Evolutionary conservation across 805 yeast genomes (phyloP), one percentile per base, ranked within the genome.

Genomic region (Candida quercuum): DNA sequence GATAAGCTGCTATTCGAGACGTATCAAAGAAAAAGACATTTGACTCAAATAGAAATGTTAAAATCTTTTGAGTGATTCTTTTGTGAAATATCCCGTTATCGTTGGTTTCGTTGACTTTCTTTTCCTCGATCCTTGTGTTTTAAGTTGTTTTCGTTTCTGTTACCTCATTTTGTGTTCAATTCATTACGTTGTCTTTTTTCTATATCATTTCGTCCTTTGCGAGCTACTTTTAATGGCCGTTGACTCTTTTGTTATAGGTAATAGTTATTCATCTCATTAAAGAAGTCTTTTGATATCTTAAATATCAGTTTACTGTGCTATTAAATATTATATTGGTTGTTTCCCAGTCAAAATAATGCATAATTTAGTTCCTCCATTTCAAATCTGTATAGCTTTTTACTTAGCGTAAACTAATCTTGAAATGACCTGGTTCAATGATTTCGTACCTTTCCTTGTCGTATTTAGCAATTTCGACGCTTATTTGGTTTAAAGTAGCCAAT

Each of bases 401-500:
- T 26, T 11, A 14, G 8, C 30, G 19, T 15, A 15, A 27, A 11
- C 14, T 11, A 27, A 27, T 15, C 19, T 6, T 14, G 6, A 14
- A 14, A 6, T 29, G 24, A 19, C 20, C 18, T 18, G 32, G 32
- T 16, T 29, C 15, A 14, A 29, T 6, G 5, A 29, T 17, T 13
- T 29, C n/a, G 3, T 11, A 5, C 16, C 20, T 29, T 6, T 20
- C n/a, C 4, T 19, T 16, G 5, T 13, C n/a, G 5, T 11, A 16
- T 19, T 29, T 9, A 19, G 18, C 17, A 3, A 8, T 18, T 6
- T 21, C 20, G 16, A 52, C 36, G 1, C 27, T 33, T 26, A 52
- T 21, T 28, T 48, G 40, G 2, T 45, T 45, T 18, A 50, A 43
- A 2, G 56, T 52, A 6, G 54, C 36, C 25, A 53, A 31, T 37